These are phyloP conservation scores for Sanghuangporus baumii DNA, from an alignment of 1,284 basidiomycete genomes.

Conservation along the genomic window DNA sequence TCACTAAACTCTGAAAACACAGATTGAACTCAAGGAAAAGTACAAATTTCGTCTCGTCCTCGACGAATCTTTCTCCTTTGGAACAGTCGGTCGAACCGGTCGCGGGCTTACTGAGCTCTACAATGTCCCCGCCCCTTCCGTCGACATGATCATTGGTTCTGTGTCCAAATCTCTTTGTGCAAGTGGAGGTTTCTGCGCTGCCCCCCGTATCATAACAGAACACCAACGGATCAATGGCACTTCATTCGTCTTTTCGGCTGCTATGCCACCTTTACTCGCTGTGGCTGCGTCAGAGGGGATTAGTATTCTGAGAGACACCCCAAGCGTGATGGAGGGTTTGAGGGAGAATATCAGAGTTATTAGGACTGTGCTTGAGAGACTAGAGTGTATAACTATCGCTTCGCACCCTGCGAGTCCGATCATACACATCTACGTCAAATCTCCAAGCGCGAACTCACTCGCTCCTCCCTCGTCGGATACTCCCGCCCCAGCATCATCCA, in stretches of 20 bases:
- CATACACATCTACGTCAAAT: conserved; percentile 76
- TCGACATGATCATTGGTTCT: conserved; percentile 83
- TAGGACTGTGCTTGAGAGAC: conserved; percentile 71
- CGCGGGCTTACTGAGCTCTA: conserved; percentile 93
- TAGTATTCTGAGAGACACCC: conserved; percentile 66
- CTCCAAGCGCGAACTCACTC: conserved; percentile 28
- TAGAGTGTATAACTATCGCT: conserved; percentile 79
- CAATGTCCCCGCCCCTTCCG: conserved; percentile 76
- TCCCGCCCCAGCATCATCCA: conserved; percentile 21
- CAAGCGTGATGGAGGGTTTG: conserved; percentile 68
- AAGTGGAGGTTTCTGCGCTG: conserved; percentile 94
- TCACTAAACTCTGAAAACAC: neutral
- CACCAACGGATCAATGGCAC: conserved; percentile 99
- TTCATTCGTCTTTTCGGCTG: conserved; percentile 94
- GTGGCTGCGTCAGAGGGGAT: conserved; percentile 86
- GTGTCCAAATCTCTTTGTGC: conserved; percentile 83
- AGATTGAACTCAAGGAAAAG: conserved; percentile 93
- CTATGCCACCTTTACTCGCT: conserved; percentile 87
- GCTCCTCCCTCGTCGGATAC: conserved; percentile 30
- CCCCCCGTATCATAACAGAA: conserved; percentile 75
- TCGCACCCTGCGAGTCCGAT: conserved; percentile 83
- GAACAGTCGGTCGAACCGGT: conserved; percentile 88
- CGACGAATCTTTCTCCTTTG: conserved; percentile 93
- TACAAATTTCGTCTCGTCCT: conserved; percentile 95
- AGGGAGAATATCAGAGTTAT: conserved; percentile 80